Evolutionary conservation across 768 basidiomycete genomes (phyloP).

Genomic region (Calocera viscosa): DNA sequence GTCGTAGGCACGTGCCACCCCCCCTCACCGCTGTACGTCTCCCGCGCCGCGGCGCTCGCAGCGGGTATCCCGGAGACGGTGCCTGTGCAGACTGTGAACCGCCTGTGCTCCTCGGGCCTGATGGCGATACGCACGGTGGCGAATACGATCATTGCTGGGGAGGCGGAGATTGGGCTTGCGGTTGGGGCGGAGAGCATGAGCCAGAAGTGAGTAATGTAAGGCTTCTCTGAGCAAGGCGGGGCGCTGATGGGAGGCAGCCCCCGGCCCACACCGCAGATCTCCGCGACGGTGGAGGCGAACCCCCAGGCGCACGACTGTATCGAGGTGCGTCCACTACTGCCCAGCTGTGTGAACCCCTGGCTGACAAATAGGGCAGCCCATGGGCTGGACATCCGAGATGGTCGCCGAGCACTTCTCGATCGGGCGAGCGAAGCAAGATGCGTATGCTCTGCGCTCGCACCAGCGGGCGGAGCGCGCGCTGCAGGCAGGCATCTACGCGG

Average conservation of each 20-base stretch:
- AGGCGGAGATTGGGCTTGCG: conserved; percentile 78
- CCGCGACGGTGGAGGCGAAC: conserved; percentile 44
- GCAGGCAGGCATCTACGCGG: conserved; percentile 57
- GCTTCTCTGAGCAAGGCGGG: background rate
- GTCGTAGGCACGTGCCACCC: conserved; percentile 79
- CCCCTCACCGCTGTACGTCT: conserved; percentile 68
- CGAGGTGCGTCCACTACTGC: conserved; percentile 35
- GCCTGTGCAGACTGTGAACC: conserved; percentile 82
- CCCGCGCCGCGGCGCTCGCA: conserved; percentile 73
- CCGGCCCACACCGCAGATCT: conserved; percentile 59
- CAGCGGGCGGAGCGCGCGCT: conserved; percentile 64
- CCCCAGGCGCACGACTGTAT: conserved; percentile 62
- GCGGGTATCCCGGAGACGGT: conserved; percentile 80
- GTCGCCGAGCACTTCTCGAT: conserved; percentile 39
- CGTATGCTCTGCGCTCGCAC: conserved; percentile 81
- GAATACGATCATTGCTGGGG: conserved; percentile 69
- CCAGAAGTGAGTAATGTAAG: conserved; percentile 54
- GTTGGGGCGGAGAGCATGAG: conserved; percentile 76
- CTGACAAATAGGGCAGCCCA: conserved; percentile 41
- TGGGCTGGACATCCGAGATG: conserved; percentile 51
- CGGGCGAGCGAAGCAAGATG: conserved; percentile 71
- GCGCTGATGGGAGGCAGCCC: conserved; percentile 36
- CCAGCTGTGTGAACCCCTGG: background rate
- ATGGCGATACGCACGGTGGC: conserved; percentile 87
- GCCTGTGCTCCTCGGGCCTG: conserved; percentile 86